These are phyloP conservation scores for Fusarium guadeloupense DNA, from an alignment of 2,329 filamentous ascomycete species.

Conservation along the genomic window DNA sequence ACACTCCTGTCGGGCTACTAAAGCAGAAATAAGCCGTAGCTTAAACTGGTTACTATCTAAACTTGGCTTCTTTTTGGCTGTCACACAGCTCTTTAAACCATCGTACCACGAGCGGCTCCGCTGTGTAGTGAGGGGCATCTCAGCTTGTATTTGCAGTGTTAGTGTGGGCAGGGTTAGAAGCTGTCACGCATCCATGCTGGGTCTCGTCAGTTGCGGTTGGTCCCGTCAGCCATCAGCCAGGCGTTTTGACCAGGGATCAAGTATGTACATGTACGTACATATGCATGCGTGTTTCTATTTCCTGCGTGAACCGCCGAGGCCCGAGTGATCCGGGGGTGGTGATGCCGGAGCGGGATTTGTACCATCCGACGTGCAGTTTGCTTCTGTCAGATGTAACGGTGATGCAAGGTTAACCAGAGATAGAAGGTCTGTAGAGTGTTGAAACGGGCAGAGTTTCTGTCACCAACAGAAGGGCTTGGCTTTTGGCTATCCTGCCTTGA, in stretches of 20 bases:
- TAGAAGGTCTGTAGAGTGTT: slow-evolving; percentile 20
- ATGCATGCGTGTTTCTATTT: too few species aligned
- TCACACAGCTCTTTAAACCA: not conserved
- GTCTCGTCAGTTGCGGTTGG: not conserved
- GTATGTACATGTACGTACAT: too few species aligned
- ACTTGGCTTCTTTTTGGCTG: slow-evolving; percentile 18
- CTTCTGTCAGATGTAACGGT: slow-evolving; percentile 11
- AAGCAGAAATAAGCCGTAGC: slow-evolving; percentile 15
- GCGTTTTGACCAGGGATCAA: slow-evolving; percentile 1
- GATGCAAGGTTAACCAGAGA: slow-evolving; percentile 14
- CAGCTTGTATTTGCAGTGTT: not conserved
- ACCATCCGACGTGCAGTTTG: not conserved
- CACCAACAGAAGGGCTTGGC: slow-evolving; percentile 17
- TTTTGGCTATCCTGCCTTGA: slow-evolving; percentile 8
- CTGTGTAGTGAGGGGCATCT: slow-evolving; percentile 9
- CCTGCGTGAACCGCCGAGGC: not conserved
- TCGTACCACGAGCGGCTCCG: slow-evolving; percentile 27
- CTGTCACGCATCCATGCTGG: not conserved
- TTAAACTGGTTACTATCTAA: not conserved
- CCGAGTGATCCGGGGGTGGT: slow-evolving; percentile 9
- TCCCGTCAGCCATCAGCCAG: not conserved
- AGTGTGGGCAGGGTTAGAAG: not conserved
- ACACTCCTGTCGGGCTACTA: slow-evolving; percentile 4
- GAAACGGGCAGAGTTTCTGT: not conserved
- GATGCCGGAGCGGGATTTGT: slow-evolving; percentile 6